Base-by-base conservation (phyloP, 805 yeast genomes). In the Lipomyces kockii region DNA sequence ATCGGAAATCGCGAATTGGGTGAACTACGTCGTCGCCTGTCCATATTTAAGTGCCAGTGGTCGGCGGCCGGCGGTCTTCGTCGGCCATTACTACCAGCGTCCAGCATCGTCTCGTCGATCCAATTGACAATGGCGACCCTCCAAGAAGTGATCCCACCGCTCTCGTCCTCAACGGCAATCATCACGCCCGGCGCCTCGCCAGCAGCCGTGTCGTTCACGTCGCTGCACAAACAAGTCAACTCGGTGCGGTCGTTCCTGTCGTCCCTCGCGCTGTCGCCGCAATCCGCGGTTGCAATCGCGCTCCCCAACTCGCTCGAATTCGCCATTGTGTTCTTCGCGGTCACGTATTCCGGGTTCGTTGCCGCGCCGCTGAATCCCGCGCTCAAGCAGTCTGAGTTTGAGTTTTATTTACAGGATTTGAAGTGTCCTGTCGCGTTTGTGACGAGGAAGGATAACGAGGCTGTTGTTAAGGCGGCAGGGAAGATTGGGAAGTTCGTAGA, bases 311-410 rank as follows among this genome's bases (percentile, higher is more conserved):
- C 85, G 3, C 74, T 89, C 29, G 92, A 89, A 72, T 83, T 87
- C 62, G 82, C 84, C 0, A 82, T 83, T 9, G 78, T 85, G 1
- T 89, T 87, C 74, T 76, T 89, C 27, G 88, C 87, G 1, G 79
- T 83, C 32, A 84, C 90, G 1, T 82, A 84, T 69, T 82, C 85
- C 35, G 84, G 86, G 0, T 80, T 84, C 71, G 80, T 88, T 57
- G 89, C 89, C 25, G 90, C 91, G 1, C 93, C 93, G 14, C 79
- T 89, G 75, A 89, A 89, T 73, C 84, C 91, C 17, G 82, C 82
- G 63, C 88, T 87, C 76, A 87, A 84, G 73, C 83, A 85, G 72
- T 72, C 78, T 43, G 93, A 89, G 77, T 86, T 87, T 74, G 87
- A 86, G 73, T 87, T 87, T 76, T 88, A 88, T 75, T 78, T 89